Conservation (phyloP, 2,329 filamentous ascomycete species). For the Nigrospora osmanthi region DNA sequence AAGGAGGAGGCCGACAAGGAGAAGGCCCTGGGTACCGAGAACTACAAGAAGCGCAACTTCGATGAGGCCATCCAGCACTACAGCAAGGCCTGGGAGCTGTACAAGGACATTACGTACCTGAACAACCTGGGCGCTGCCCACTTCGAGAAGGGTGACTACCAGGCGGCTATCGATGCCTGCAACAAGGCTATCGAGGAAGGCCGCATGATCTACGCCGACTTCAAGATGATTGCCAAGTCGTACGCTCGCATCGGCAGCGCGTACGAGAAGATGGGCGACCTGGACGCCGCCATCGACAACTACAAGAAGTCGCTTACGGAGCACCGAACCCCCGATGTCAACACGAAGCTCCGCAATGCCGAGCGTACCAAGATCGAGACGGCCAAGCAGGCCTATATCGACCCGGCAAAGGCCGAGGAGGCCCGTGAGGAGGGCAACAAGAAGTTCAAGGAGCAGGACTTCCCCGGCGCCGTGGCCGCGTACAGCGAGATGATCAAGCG, state of each 20-base stretch:
- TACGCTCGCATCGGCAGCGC: slow-evolving; percentile 91
- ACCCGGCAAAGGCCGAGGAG: slow-evolving; percentile 88
- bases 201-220: slow-evolving; percentile 83
- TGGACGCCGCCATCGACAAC: slow-evolving; percentile 72
- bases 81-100: slow-evolving; percentile 83
- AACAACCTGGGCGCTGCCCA: slow-evolving; percentile 93
- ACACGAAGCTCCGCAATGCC: slow-evolving; percentile 82
- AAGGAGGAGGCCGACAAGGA: slow-evolving; percentile 91
- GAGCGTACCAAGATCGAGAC: slow-evolving; percentile 79
- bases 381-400: slow-evolving; percentile 74
- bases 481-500: slow-evolving; percentile 98
- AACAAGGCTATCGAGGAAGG: slow-evolving; percentile 85
- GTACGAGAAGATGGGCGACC: slow-evolving; percentile 83
- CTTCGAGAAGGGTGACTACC: slow-evolving; percentile 93
- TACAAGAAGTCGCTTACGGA: slow-evolving; percentile 94
- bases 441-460: slow-evolving; percentile 95
- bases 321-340: slow-evolving; percentile 89
- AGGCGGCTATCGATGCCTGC: slow-evolving; percentile 79
- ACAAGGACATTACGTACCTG: slow-evolving; percentile 96
- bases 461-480: slow-evolving; percentile 87
- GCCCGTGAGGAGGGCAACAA: slow-evolving; percentile 90
- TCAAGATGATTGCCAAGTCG: slow-evolving; percentile 98
- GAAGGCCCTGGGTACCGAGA: slow-evolving; percentile 87
- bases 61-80: slow-evolving; percentile 94
- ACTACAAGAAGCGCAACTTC: slow-evolving; percentile 98